Evolutionary conservation across 2,329 filamentous ascomycete genomes (phyloP), one percentile per base, ranked within the genome.

Genomic region (Neonectria coccinea): DNA sequence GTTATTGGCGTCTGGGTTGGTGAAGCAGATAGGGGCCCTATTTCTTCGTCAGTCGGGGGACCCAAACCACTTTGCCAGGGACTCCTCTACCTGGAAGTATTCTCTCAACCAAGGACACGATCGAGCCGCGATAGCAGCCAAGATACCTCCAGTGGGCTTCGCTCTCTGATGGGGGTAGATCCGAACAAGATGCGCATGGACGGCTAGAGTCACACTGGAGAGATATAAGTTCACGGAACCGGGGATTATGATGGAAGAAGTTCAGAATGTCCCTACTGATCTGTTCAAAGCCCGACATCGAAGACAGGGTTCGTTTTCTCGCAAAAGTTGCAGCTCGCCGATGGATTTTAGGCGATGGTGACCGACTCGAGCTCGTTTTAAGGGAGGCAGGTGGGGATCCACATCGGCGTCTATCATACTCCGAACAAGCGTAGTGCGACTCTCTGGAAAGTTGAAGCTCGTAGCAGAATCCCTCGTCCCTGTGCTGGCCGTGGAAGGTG

Each of bases 321-420:
- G 81, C 18, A 84, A 78, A 9, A 88, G 78, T 44, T 80, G 81
- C 4, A 88, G 79, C 73, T 88, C 86, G 45, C 83, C 85, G 50
- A 88, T 88, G 18, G 86, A 88, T 70, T 88, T 81, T 2, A 88
- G 77, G 25, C 84, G 82, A 41, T 84, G 82, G 66, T 85, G 85
- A 4, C 83, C 84, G 31, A 84, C 80, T 47, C 85, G 81, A 57
- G 82, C 85, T 66, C 82, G 79, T 74, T 87, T 87, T 59, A 88
- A 70, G 4, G 86, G 86, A 8, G 86, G 86, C 3, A 88, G 77
- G 44, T 86, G 75, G 18, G 84, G 81, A 59, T 88, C 85, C 41
- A 80, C 77, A 51, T 86, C 84, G 2, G 82, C 77, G 56, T 86
- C 84, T 10, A 79, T 74, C 6, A 81, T 82, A 31, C 76, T 78